Evolutionary conservation across 2,329 filamentous ascomycete genomes (phyloP).

Genomic region (Botrytis elliptica): DNA sequence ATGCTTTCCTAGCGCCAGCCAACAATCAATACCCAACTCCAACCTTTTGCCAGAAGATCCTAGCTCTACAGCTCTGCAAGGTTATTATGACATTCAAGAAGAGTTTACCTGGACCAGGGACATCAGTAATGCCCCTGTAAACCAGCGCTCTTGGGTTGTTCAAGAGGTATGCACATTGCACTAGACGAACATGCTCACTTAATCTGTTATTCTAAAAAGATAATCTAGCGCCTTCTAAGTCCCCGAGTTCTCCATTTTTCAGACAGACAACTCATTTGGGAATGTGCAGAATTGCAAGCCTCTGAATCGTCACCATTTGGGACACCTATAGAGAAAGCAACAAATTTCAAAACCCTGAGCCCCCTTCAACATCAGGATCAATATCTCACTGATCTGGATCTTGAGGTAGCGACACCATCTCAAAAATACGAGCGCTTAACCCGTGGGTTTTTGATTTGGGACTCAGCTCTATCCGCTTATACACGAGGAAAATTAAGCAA

Average conservation of each 20-base stretch:
- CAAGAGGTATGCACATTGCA: background rate
- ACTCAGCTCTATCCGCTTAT: fast-evolving
- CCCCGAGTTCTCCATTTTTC: background rate
- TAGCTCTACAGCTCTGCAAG: fast-evolving
- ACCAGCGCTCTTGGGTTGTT: background rate
- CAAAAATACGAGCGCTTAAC: fast-evolving
- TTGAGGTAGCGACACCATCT: fast-evolving
- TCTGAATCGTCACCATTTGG: background rate
- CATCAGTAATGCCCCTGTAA: background rate
- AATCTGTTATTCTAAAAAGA: background rate
- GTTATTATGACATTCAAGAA: background rate
- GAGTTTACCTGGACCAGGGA: fast-evolving
- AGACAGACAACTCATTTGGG: background rate
- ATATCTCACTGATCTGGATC: fast-evolving
- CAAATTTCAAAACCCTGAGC: background rate
- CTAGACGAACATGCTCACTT: fast-evolving
- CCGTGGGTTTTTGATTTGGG: fast-evolving
- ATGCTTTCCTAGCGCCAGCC: background rate
- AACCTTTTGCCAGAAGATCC: background rate
- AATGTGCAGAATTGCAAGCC: background rate
- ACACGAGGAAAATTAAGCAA: fast-evolving
- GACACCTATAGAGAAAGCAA: fast-evolving
- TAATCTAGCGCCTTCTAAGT: background rate
- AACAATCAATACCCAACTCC: background rate
- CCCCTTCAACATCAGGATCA: background rate